Conservation (phyloP, 495 filamentous ascomycete species). For the Corynascus novoguineensis region DNA sequence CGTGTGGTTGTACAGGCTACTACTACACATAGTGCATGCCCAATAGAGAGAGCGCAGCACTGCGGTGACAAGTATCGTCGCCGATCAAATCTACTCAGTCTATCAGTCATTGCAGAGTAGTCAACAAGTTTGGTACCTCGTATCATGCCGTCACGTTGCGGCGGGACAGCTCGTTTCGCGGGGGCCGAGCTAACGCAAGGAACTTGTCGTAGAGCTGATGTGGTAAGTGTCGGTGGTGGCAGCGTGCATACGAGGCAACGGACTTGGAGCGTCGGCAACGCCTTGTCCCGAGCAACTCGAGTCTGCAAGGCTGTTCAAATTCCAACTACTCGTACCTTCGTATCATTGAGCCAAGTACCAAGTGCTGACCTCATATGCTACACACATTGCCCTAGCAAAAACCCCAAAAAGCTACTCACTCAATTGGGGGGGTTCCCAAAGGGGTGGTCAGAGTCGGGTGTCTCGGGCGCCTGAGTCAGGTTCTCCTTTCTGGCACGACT, state of each 20-base stretch:
- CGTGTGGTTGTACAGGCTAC: constrained; percentile 4
- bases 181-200: background rate
- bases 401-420: too few species aligned
- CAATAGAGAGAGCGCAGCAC: too few species aligned
- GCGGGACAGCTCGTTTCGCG: background rate
- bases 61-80: background rate
- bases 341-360: background rate
- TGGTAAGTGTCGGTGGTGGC: constrained; percentile 2
- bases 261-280: background rate
- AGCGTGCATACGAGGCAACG: too few species aligned
- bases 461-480: constrained; percentile 6
- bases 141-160: background rate
- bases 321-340: background rate
- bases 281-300: background rate
- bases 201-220: background rate
- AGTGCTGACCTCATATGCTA: constrained; percentile 3
- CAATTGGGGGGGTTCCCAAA: constrained; percentile 2
- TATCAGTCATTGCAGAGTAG: background rate
- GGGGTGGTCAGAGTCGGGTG: constrained; percentile 16
- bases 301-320: background rate
- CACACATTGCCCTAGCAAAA: background rate
- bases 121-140: background rate
- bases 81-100: background rate
- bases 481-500: background rate
- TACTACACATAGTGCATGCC: background rate